Conservation (phyloP, 768 basidiomycete genomes). For the Saitozyma podzolica region DNA sequence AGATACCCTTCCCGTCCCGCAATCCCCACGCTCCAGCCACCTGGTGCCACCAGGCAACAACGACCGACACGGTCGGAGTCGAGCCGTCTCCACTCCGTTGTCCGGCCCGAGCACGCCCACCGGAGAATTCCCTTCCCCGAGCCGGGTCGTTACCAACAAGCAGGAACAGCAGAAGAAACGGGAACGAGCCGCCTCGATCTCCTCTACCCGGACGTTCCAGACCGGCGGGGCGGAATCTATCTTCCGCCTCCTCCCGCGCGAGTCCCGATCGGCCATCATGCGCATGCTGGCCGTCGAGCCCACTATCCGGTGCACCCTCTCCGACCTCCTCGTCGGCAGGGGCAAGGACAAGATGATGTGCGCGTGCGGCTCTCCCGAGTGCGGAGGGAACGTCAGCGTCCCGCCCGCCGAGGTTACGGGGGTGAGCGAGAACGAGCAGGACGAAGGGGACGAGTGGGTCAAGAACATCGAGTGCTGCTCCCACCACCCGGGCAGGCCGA, state of each 20-base stretch:
- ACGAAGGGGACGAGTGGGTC: constrained; percentile 87
- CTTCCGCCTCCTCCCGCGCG: constrained; percentile 91
- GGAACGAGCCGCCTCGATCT: constrained; percentile 47
- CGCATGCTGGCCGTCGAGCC: constrained; percentile 95
- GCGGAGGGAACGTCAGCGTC: constrained; percentile 55
- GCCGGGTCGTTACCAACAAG: constrained; percentile 5
- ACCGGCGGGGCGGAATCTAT: constrained; percentile 83
- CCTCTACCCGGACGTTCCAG: constrained; percentile 63
- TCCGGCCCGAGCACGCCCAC: constrained; percentile 9
- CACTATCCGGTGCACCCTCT: constrained; percentile 81
- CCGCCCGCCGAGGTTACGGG: constrained; percentile 55
- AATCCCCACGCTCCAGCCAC: neutral
- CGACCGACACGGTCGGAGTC: constrained; percentile 10
- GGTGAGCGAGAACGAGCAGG: constrained; percentile 48
- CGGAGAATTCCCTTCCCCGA: constrained; percentile 4
- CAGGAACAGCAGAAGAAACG: constrained; percentile 30
- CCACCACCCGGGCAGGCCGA: constrained; percentile 29
- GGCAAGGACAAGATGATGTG: constrained; percentile 79
- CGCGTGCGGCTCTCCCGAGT: constrained; percentile 62
- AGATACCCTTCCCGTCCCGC: constrained; percentile 27
- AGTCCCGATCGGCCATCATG: constrained; percentile 82
- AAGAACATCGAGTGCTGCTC: constrained; percentile 61
- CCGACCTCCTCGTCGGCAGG: constrained; percentile 79
- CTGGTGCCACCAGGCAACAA: neutral
- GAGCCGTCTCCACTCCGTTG: constrained; percentile 18